Evolutionary conservation across 148 eudicot genomes (phyloP).

Genomic region (Vaccinium myrtillus): DNA sequence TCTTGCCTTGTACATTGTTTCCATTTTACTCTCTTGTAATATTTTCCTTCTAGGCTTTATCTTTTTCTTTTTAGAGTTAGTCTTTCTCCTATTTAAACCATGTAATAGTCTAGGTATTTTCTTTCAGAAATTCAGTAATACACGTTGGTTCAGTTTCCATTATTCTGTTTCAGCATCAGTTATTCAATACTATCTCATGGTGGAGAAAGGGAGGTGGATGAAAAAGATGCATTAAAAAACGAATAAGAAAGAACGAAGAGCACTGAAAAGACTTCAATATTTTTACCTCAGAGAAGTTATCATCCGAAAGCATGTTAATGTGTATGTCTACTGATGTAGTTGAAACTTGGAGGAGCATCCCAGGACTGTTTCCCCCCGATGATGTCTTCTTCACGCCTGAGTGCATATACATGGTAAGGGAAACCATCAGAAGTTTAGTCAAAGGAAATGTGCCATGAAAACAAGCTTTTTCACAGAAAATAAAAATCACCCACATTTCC

Average conservation of each 20-base stretch:
- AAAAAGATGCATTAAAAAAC: not conserved
- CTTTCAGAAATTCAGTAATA: too few relatives aligned
- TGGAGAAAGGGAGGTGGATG: not conserved
- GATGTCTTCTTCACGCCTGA: constrained; percentile 54
- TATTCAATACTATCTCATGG: not conserved
- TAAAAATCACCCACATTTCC: not conserved
- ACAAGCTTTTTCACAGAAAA: not conserved
- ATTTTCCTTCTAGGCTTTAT: too few relatives aligned
- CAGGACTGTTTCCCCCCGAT: constrained; percentile 29
- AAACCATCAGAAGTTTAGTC: not conserved
- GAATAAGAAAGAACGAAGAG: not conserved
- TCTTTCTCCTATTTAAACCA: too few relatives aligned
- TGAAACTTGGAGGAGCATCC: constrained; percentile 50
- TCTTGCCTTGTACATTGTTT: too few relatives aligned
- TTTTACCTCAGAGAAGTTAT: constrained; percentile 67
- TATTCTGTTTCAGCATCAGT: not conserved
- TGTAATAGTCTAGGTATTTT: too few relatives aligned
- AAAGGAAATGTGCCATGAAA: not conserved
- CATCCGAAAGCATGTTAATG: constrained; percentile 64
- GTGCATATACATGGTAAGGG: not conserved
- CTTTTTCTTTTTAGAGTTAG: too few relatives aligned
- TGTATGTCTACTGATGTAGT: constrained; percentile 40
- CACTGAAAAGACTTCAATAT: not conserved
- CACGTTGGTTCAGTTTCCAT: too few relatives aligned
- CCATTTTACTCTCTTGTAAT: too few relatives aligned